These are phyloP conservation scores for Lojkania enalia DNA, from an alignment of 2,329 filamentous ascomycete genomes.

Conservation along the genomic window DNA sequence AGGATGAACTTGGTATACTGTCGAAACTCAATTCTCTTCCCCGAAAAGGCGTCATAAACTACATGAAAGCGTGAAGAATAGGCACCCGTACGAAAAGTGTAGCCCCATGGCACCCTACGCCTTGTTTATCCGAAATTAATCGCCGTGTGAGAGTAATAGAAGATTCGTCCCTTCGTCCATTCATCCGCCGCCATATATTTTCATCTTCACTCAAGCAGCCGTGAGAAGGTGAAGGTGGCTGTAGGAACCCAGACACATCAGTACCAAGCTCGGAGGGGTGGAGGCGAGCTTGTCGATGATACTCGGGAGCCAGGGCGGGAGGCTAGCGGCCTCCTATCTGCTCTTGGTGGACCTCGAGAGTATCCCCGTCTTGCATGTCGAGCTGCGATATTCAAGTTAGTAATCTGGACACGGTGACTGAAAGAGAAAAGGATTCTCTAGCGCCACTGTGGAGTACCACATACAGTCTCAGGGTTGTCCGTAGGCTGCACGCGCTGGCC, in stretches of 20 bases:
- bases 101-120: not conserved
- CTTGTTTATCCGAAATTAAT: not conserved
- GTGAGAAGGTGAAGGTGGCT: not conserved
- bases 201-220: not conserved
- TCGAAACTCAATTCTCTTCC: too few relatives aligned
- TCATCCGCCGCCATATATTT: not conserved
- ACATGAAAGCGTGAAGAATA: constrained; percentile 2
- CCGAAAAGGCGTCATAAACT: constrained; percentile 3
- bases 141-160: not conserved
- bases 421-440: too few relatives aligned
- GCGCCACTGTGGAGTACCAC: constrained; percentile 41
- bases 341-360: constrained; percentile 95
- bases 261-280: not conserved
- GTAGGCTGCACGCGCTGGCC: constrained; percentile 87
- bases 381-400: constrained; percentile 60
- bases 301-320: not conserved
- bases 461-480: constrained; percentile 89
- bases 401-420: not conserved
- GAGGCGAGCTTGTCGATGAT: not conserved
- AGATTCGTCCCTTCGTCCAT: not conserved
- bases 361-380: constrained; percentile 95
- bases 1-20: too few relatives aligned
- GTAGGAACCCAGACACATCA: not conserved
- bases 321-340: constrained; percentile 71
- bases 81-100: not conserved